Conservation (phyloP, 129 eudicot genomes). For the Flaveria trinervia region DNA sequence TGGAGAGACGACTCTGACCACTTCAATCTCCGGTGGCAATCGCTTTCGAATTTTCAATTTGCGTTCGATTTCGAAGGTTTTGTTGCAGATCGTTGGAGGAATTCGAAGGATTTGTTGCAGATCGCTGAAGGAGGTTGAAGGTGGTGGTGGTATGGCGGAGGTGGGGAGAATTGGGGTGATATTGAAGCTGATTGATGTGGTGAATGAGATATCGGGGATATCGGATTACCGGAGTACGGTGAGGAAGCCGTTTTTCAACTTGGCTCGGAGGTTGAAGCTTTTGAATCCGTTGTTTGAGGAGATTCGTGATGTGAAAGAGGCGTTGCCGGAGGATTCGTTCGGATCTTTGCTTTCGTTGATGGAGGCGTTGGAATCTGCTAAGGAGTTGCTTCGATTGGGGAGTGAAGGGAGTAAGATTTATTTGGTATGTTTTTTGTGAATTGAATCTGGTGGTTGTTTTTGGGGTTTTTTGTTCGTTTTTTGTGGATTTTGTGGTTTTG, state of each 20-base stretch:
- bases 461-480: background rate
- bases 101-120: slow-evolving; percentile 18
- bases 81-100: background rate
- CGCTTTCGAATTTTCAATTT: background rate
- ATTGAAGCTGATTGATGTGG: slow-evolving; percentile 51
- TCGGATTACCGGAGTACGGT: slow-evolving; percentile 60
- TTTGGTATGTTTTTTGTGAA: slow-evolving; percentile 47
- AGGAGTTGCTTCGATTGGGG: slow-evolving; percentile 72
- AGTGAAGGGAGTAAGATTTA: slow-evolving; percentile 78
- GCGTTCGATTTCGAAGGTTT: no score
- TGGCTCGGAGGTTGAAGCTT: slow-evolving; percentile 74
- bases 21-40: slow-evolving; percentile 26
- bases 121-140: slow-evolving; percentile 24
- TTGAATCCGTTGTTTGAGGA: slow-evolving; percentile 89
- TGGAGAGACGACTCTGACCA: slow-evolving; percentile 34
- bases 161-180: slow-evolving; percentile 53
- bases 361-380: slow-evolving; percentile 52
- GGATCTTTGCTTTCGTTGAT: slow-evolving; percentile 40
- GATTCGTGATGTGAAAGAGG: slow-evolving; percentile 68
- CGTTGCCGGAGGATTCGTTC: slow-evolving; percentile 41
- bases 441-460: slow-evolving; percentile 13
- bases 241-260: slow-evolving; percentile 68
- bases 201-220: slow-evolving; percentile 61
- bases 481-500: slow-evolving; percentile 10
- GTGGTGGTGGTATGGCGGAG: slow-evolving; percentile 37